phyloP scores from a whole-genome alignment of 805 yeast genomes.

The Cyberlindnera xylosilytica region DNA sequence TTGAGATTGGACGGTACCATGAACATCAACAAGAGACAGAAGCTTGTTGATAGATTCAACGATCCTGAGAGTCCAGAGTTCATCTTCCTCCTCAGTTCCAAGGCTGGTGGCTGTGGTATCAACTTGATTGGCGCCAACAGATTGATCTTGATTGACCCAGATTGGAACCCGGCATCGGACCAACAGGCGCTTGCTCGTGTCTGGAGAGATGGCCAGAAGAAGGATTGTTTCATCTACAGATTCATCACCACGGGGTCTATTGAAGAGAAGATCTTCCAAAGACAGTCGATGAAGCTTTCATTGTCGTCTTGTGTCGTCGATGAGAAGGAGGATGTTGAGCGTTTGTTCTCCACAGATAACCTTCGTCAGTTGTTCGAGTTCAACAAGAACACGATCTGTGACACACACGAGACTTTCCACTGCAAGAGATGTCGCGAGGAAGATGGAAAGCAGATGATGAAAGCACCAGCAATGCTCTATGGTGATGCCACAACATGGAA shows the following conservation, averaged over 20 bases:
- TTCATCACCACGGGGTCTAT: slow-evolving; percentile 93
- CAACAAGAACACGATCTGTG: slow-evolving; percentile 66
- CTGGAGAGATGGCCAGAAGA: slow-evolving; percentile 99
- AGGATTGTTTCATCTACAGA: slow-evolving; percentile 92
- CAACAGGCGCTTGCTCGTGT: slow-evolving; percentile 97
- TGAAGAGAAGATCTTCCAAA: slow-evolving; percentile 93
- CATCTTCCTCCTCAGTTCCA: slow-evolving; percentile 83
- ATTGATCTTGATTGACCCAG: slow-evolving; percentile 81
- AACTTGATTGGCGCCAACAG: slow-evolving; percentile 96
- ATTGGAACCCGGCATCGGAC: slow-evolving; percentile 98
- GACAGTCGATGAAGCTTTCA: slow-evolving; percentile 92
- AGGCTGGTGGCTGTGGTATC: slow-evolving; percentile 99
- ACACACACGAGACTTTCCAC: slow-evolving; percentile 88
- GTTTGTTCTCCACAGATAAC: slow-evolving; percentile 82
- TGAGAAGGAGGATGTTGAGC: slow-evolving; percentile 91
- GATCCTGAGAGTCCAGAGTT: slow-evolving; percentile 88
- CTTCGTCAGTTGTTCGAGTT: slow-evolving; percentile 73
- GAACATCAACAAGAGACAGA: slow-evolving; percentile 89
- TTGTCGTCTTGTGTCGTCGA: slow-evolving; percentile 95
- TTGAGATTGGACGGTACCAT: slow-evolving; percentile 89
- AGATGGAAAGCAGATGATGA: slow-evolving; percentile 55
- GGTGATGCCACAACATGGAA: slow-evolving; percentile 99
- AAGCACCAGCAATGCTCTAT: slow-evolving; percentile 84
- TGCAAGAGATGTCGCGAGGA: slow-evolving; percentile 69
- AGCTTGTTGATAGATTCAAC: slow-evolving; percentile 85